Evolutionary conservation across 345 rosid genomes (phyloP), one percentile per base, ranked within the genome.

Genomic region (Eucalyptus cloeziana): DNA sequence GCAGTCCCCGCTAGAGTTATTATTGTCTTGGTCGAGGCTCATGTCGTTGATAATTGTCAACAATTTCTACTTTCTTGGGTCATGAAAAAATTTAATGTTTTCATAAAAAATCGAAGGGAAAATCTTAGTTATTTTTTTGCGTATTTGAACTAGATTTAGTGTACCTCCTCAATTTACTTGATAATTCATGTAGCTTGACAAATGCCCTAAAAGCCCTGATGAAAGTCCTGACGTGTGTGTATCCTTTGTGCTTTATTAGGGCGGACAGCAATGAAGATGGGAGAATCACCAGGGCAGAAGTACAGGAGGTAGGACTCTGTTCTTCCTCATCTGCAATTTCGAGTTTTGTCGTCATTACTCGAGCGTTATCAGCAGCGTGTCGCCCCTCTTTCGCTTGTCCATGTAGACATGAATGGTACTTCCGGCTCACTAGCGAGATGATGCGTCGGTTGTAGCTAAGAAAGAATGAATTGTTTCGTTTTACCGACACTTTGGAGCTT

Each of bases 261-360:
- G 99, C 94, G 86, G 99, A 98, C 69, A 96, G 97, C 89, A 96
- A 98, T 71, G 98, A 92, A 92, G 99, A 98, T 86, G 99, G 99
- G 89, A 94, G 93, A 90, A 93, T 98, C 88, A 95, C 98, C 8
- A 94, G 97, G 88, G 94, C 92, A 87, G 99, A 96, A 96, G 98
- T 98, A 49, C 97, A 93, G 89, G 96, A 98, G 94, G 99, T 96
- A 90, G 87, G 64, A 90, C 86, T 58, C 45, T 17, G 40, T 25
- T 83, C 58, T 83, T 40, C 30, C 62, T 12, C 52, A 31, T 88
- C 15, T 40, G 8, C n/a, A 44, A 44, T 50, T 49, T 49, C 58
- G 45, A 60, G 40, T 87, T 37, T 62, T 87, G 50, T 25, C 49
- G 10, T 51, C 88, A 24, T 60, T 19, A 60, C 44, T 87, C 6